phyloP scores from a whole-genome alignment of 331 rosid genomes.

The Stylosanthes scabra region DNA sequence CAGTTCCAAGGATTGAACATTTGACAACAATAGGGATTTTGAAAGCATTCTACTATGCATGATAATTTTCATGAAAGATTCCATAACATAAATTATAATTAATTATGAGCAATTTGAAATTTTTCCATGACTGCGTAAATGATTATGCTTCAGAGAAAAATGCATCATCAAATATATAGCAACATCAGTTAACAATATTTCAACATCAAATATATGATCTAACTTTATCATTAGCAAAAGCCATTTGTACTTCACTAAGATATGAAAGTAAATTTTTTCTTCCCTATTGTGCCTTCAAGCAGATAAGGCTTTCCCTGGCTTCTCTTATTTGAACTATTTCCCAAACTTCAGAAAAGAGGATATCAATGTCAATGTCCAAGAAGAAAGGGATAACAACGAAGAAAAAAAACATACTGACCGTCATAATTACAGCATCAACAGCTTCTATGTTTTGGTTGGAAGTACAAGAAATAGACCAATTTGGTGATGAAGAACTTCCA shows the following conservation, averaged over 20 bases:
- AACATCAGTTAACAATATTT: too few relatives aligned
- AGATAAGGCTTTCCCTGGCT: slow-evolving; percentile 16
- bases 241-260: slow-evolving; percentile 15
- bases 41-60: neutral
- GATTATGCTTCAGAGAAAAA: neutral
- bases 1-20: neutral
- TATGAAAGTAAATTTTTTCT: slow-evolving; percentile 1
- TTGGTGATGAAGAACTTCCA: slow-evolving; percentile 56
- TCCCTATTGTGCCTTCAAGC: slow-evolving; percentile 5
- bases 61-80: slow-evolving; percentile 13
- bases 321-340: neutral
- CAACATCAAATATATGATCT: neutral
- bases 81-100: slow-evolving; percentile 18
- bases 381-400: slow-evolving; percentile 15
- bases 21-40: slow-evolving; percentile 12
- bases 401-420: slow-evolving; percentile 71
- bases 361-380: neutral
- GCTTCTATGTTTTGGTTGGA: slow-evolving; percentile 42
- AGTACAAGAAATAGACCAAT: slow-evolving; percentile 72
- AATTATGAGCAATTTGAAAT: slow-evolving; percentile 12
- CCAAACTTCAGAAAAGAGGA: too few relatives aligned
- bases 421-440: slow-evolving; percentile 85
- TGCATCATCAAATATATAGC: neutral
- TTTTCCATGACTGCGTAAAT: neutral
- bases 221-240: slow-evolving; percentile 2